phyloP scores from a whole-genome alignment of 2,329 filamentous ascomycete genomes.

The Apiospora malaysiana region DNA sequence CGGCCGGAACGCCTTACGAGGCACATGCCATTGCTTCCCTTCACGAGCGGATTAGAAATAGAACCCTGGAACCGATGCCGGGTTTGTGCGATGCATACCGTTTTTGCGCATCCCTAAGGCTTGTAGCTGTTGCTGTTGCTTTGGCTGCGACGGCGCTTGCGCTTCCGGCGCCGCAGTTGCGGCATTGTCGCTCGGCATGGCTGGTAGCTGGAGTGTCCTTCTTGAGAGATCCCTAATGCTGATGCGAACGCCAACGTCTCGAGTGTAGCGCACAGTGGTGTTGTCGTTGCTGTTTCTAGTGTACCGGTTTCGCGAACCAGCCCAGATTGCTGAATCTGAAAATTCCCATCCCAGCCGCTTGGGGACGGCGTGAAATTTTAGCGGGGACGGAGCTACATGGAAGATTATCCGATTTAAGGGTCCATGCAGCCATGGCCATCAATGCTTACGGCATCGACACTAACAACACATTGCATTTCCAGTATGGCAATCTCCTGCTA shows the following conservation, averaged over 20 bases:
- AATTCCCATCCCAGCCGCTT: slow-evolving; percentile 14
- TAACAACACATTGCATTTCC: too few species aligned
- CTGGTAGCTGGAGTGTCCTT: background rate
- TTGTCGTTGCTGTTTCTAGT: background rate
- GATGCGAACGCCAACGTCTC: background rate
- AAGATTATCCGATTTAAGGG: slow-evolving; percentile 13
- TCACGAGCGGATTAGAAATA: slow-evolving; percentile 44
- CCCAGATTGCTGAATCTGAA: background rate
- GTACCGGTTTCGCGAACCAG: background rate
- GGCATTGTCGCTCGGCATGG: background rate
- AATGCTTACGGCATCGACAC: too few species aligned
- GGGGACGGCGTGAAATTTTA: background rate
- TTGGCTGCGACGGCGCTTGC: background rate
- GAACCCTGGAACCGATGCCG: too few species aligned
- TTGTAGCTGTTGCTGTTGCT: slow-evolving; percentile 13
- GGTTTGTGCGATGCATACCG: background rate
- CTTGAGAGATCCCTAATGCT: background rate
- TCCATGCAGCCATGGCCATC: background rate
- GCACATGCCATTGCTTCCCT: slow-evolving; percentile 95
- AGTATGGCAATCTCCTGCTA: background rate
- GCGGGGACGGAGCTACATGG: slow-evolving; percentile 10
- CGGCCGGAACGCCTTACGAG: slow-evolving; percentile 85
- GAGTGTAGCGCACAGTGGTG: background rate
- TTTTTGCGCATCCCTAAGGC: slow-evolving; percentile 17
- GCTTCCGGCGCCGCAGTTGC: slow-evolving; percentile 20